A percentile compares a stretch with the other conserved stretches of the same genome.
Evolutionary conservation across 257 asterid genomes (phyloP).

Genomic region (Leptodermis oblonga): DNA sequence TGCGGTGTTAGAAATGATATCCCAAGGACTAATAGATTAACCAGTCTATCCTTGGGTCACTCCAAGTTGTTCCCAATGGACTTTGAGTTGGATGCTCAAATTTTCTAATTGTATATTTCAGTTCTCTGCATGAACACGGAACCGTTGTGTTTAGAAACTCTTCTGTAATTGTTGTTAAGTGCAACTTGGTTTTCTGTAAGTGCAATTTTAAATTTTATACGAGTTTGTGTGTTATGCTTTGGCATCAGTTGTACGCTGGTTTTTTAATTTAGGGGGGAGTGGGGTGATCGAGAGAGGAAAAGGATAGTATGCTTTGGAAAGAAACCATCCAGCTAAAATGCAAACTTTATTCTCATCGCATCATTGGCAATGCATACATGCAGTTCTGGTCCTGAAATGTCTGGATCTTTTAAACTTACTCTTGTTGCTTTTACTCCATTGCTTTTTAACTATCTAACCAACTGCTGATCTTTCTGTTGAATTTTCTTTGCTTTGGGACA

Average conservation of each 20-base stretch:
- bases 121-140: background rate
- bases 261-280: background rate
- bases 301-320: background rate
- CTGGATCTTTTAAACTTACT: background rate
- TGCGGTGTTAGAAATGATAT: too few species aligned
- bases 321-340: background rate
- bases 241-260: background rate
- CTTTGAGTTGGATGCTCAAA: background rate
- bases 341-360: background rate
- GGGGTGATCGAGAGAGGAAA: too few species aligned
- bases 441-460: background rate
- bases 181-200: background rate
- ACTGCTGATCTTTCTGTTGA: background rate
- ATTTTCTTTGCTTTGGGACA: background rate
- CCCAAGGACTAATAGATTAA: too few species aligned
- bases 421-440: background rate
- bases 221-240: background rate
- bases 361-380: background rate
- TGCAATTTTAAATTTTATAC: background rate
- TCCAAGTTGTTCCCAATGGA: background rate
- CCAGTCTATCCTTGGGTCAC: too few species aligned
- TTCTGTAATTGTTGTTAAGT: background rate
- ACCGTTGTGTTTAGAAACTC: background rate
- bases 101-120: background rate
- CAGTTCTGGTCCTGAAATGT: background rate